Conservation (phyloP, 1,139 yeast genomes). For the Diutina catenulata region DNA sequence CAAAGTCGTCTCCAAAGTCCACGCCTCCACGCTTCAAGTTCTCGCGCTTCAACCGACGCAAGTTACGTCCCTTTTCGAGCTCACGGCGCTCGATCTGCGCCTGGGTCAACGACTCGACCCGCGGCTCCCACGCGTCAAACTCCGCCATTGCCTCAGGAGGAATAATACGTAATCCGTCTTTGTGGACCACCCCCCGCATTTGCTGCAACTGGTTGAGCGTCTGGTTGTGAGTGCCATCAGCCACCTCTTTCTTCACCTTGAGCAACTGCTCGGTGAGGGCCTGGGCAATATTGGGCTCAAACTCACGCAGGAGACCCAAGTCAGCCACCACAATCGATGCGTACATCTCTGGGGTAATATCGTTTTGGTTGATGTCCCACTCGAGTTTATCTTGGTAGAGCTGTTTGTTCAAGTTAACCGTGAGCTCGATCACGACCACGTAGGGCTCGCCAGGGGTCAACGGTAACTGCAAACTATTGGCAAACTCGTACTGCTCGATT, state of each 20-base stretch:
- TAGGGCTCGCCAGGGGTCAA: conserved; percentile 40
- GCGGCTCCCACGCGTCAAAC: conserved; percentile 69
- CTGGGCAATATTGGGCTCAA: conserved; percentile 82
- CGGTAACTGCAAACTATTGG: conserved; percentile 50
- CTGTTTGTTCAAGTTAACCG: conserved; percentile 74
- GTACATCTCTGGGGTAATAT: conserved; percentile 71
- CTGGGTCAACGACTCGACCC: conserved; percentile 72
- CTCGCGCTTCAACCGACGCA: conserved; percentile 87
- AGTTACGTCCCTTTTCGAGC: conserved; percentile 85
- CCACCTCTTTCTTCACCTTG: conserved; percentile 68
- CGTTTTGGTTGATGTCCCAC: conserved; percentile 71
- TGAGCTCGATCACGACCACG: conserved; percentile 70
- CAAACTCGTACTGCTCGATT: conserved; percentile 53
- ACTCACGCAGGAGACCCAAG: conserved; percentile 75
- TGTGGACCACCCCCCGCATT: conserved; percentile 31
- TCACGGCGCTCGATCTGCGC: conserved; percentile 94
- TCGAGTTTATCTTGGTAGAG: conserved; percentile 88
- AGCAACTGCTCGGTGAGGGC: conserved; percentile 72
- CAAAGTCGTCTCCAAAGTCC: conserved; percentile 3
- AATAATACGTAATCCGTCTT: conserved; percentile 12
- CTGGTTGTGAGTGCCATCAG: conserved; percentile 59
- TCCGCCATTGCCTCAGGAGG: conserved; percentile 2
- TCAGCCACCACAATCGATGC: conserved; percentile 77
- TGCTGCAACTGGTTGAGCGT: conserved; percentile 36
- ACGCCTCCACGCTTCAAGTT: conserved; percentile 44